Base-by-base conservation (phyloP, 2,329 filamentous ascomycete species). In the Apiospora hydei region DNA sequence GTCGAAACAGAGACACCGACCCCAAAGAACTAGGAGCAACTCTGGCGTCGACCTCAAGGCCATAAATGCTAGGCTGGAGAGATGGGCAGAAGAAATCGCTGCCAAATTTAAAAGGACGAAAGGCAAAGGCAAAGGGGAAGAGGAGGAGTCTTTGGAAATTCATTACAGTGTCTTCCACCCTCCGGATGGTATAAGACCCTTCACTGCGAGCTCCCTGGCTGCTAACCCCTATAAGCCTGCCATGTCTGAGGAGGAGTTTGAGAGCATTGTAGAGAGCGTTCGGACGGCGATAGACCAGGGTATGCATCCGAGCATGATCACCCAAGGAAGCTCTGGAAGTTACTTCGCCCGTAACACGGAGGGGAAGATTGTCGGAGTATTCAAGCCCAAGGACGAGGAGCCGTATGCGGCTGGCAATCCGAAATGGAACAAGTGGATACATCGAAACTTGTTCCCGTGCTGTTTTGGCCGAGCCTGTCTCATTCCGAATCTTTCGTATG, bases 371-470 rank as follows among this genome's bases (percentile, higher is more conserved):
- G 94, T 99, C 4, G 96, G 95, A 47, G 96, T 99, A 5, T 99
- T 99, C 85, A 99, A 99, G 82, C 96, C 96, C 57, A 99, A 99
- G 84, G 96, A 99, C 77, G 96, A 99, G 84, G 97, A 99, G 82
- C 96, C 96, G 0, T 99, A 98, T 80, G 96, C 96, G 1, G 96
- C 94, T 44, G 93, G 94, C 77, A 99, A 99, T 80, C 96, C 96
- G 7, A 99, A 99, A 82, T 98, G 96, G 96, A 98, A 97, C 77
- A 99, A 99, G 84, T 99, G 96, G 96, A 95, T 99, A 85, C 96
- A 99, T 82, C 89, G 96, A 75, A 99, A 99, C 81, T 81, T 99
- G 75, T 98, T 99, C 77, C 96, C 96, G 11, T 99, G 97, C 84
- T 98, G 94, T 83, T 99, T 99, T 78, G 96, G 96, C 24, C 88